Evolutionary conservation across 768 basidiomycete genomes (phyloP).

Genomic region (Roridomyces roridus): DNA sequence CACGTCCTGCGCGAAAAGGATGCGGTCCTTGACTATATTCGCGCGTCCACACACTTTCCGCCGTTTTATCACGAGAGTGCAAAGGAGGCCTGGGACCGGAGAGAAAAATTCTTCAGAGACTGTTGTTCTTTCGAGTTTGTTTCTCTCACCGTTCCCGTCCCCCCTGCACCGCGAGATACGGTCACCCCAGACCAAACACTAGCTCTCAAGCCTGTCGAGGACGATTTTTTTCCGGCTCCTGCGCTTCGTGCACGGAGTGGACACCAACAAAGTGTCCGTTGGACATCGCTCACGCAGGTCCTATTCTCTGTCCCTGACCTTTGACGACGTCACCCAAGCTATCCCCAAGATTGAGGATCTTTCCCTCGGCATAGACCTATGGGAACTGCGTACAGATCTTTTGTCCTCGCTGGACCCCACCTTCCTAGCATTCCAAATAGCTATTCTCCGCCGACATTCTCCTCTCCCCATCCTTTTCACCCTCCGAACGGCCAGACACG

Average conservation of each 20-base stretch:
- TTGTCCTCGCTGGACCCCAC: constrained; percentile 48
- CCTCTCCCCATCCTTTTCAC: constrained; percentile 78
- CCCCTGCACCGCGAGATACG: constrained; percentile 25
- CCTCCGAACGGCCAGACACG: constrained; percentile 73
- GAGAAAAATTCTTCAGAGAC: constrained; percentile 68
- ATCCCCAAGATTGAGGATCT: constrained; percentile 62
- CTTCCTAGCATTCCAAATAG: constrained; percentile 71
- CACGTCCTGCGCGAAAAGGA: constrained; percentile 73
- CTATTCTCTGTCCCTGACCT: constrained; percentile 77
- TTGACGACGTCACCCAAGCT: constrained; percentile 68
- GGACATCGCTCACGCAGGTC: constrained; percentile 50
- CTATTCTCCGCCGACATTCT: constrained; percentile 65
- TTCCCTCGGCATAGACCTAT: constrained; percentile 70
- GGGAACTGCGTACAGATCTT: constrained; percentile 80
- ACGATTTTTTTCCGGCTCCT: constrained; percentile 73
- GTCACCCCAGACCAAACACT: constrained; percentile 25
- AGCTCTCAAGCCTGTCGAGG: constrained; percentile 40
- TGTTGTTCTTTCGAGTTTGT: constrained; percentile 72
- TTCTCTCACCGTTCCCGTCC: constrained; percentile 53
- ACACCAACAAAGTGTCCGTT: constrained; percentile 54
- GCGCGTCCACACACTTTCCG: constrained; percentile 32
- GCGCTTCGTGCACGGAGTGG: constrained; percentile 66
- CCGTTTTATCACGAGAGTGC: constrained; percentile 68
- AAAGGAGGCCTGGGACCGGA: constrained; percentile 65
- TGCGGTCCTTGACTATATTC: constrained; percentile 71